Evolutionary conservation across 495 filamentous ascomycete species (phyloP), one percentile per base, ranked within the genome.

Genomic region (Penicillium lagena): DNA sequence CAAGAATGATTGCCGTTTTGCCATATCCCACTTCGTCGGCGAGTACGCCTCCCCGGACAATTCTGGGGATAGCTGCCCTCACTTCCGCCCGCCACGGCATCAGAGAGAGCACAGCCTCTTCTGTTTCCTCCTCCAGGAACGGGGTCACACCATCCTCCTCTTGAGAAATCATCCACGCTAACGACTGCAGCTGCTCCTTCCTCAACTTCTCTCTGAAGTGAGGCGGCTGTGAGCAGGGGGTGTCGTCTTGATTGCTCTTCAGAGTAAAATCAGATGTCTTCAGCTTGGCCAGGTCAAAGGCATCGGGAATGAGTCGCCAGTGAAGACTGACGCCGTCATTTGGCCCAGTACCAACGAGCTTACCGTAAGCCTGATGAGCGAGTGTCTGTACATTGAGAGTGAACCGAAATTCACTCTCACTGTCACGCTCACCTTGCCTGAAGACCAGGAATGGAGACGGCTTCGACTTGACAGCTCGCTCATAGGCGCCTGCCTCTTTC

Each of bases 21-120:
- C 89, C 89, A 56, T 86, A 93, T 9, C 85, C 86, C 35, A 89
- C 82, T 40, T 87, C 73, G 48, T 91, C 85, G 4, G 86, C 86
- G 1, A 89, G 68, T 17, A 93, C 70, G 12, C 89, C 89, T 15
- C 89, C 89, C 7, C 68, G 72, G 42, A 80, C 53, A 8, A 46
- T 55, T 30, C 77, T 63, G 1, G 61, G 38, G 9, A 52, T 50
- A 4, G 43, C 46, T 17, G 71, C 75, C 28, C 70, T 66, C 2
- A 78, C 86, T 50, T 83, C 72, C 1, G 81, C 72, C 14, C 83
- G 76, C 68, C 85, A 79, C 37, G 77, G 76, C 35, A 89, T 58
- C 7, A 75, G 55, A 0, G 70, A 52, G 22, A 87, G 58, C 1
- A 75, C 53, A 2, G 79, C 75, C 56, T 93, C 89, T 41, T 87